Base-by-base conservation (phyloP, 176 grass and related monocot species). In the Stipa capillata region DNA sequence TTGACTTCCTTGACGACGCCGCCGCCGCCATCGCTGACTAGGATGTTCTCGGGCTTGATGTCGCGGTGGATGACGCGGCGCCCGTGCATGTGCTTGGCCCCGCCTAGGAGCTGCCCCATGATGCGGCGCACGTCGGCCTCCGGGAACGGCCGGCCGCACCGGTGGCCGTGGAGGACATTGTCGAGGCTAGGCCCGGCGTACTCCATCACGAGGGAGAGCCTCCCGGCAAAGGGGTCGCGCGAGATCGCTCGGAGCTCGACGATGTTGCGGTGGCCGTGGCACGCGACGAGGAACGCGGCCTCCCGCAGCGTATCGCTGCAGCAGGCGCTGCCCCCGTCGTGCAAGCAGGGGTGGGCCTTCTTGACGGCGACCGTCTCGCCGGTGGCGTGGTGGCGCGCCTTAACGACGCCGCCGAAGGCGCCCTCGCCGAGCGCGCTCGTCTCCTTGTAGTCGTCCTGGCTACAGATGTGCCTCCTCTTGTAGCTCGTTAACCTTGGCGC, bases 1-100 rank as follows among this genome's bases (percentile, higher is more conserved):
- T 69, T 69, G 66, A 69, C 14, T 31, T 28, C 40, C 12, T 25
- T 1, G 9, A 45, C 25, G 66, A 16, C 72, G 1, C 39, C 10
- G 13, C 8, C 27, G 29, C 82, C 77, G 1, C 39, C 10, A 8
- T 5, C 27, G 29, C 82, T 72, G 9, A 91, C 65, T 57, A 69
- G 66, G 25, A 88, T 85, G 80, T 91, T 84, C 40, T n/a, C 23
- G 3, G 73, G 88, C 47, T 86, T 91, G 43, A 87, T 69, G 76
- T 84, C 88, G 28, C 80, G 74, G 60, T 87, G 84, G n/a, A 87
- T 11, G 85, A 90, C 9, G 50, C 6, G 4, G 23, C 23, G 61
- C 16, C 12, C 14, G 51, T 91, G 89, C 73, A 91, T 57, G 64
- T 72, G 60, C 70, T 51, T 21, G 53, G 73, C 70, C 1, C 43